Evolutionary conservation across 805 yeast genomes (phyloP).

Genomic region (Lipomyces japonicus): DNA sequence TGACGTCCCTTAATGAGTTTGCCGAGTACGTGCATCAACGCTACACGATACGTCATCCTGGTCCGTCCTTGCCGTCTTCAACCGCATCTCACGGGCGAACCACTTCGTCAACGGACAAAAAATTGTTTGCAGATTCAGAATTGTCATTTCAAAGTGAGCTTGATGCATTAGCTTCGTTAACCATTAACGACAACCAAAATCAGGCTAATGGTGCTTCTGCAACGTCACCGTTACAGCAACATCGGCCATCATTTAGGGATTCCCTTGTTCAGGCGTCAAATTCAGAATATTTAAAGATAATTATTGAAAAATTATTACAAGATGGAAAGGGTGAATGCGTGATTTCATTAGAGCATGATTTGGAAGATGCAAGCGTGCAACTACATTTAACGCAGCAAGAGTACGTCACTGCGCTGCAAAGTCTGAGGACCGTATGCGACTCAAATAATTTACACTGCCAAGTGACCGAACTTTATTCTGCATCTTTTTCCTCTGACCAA

Average conservation of each 20-base stretch:
- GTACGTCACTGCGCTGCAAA: constrained; percentile 12
- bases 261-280: constrained; percentile 7
- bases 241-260: constrained; percentile 10
- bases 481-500: not conserved
- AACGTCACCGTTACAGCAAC: not conserved
- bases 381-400: constrained; percentile 9
- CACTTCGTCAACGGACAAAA: not conserved
- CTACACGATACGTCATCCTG: constrained; percentile 2
- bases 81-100: not conserved
- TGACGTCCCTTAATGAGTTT: constrained; percentile 24
- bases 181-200: constrained; percentile 5
- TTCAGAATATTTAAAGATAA: not conserved
- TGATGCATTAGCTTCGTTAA: constrained; percentile 19
- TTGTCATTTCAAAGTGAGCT: constrained; percentile 16
- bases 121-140: too few species aligned
- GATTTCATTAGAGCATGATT: constrained; percentile 13
- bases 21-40: constrained; percentile 23
- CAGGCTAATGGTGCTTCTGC: not conserved
- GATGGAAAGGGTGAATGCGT: constrained; percentile 24
- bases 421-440: constrained; percentile 8
- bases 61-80: not conserved
- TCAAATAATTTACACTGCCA: constrained; percentile 9
- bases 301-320: constrained; percentile 3
- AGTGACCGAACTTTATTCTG: constrained; percentile 13
- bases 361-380: constrained; percentile 9